These are phyloP conservation scores for Leccinum griseonigrum DNA, from an alignment of 1,284 basidiomycete genomes.

Conservation along the genomic window DNA sequence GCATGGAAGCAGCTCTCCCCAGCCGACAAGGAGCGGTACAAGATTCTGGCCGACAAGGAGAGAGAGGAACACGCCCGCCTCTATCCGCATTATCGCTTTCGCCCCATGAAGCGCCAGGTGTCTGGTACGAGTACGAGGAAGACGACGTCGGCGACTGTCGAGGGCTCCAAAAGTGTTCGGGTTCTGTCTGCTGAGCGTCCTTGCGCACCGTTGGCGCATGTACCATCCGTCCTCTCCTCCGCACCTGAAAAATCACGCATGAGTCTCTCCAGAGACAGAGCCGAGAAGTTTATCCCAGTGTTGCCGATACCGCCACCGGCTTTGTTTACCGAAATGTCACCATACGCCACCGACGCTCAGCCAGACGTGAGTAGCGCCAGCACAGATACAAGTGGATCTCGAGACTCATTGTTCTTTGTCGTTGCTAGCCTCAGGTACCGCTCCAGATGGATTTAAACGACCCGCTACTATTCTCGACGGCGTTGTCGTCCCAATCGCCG, in stretches of 20 bases:
- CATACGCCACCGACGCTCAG: not conserved
- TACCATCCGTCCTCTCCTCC: conserved; percentile 24
- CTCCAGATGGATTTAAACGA: conserved; percentile 5
- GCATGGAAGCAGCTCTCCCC: conserved; percentile 53
- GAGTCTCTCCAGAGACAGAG: conserved; percentile 3
- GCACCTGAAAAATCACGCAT: conserved; percentile 7
- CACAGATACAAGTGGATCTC: not conserved
- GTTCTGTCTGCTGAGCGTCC: not conserved
- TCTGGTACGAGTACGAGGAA: conserved; percentile 22
- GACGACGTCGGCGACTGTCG: conserved; percentile 7
- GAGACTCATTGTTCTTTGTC: not conserved
- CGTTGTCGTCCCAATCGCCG: not conserved
- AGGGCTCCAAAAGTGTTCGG: conserved; percentile 13
- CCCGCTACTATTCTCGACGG: not conserved
- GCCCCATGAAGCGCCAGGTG: conserved; percentile 45
- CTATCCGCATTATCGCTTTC: conserved; percentile 61
- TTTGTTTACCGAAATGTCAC: not conserved
- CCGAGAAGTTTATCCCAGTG: not conserved
- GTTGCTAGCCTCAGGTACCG: not conserved
- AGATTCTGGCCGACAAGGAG: conserved; percentile 48
- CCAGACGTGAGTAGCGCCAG: conserved; percentile 13
- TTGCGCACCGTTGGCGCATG: not conserved
- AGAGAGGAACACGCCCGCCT: conserved; percentile 50
- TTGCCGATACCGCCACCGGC: not conserved
- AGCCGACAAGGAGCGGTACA: conserved; percentile 48